A percentile compares a stretch with the other conserved stretches of the same genome.
phyloP scores from a whole-genome alignment of 805 yeast species.

The Grigorovia yakushimaensis region DNA sequence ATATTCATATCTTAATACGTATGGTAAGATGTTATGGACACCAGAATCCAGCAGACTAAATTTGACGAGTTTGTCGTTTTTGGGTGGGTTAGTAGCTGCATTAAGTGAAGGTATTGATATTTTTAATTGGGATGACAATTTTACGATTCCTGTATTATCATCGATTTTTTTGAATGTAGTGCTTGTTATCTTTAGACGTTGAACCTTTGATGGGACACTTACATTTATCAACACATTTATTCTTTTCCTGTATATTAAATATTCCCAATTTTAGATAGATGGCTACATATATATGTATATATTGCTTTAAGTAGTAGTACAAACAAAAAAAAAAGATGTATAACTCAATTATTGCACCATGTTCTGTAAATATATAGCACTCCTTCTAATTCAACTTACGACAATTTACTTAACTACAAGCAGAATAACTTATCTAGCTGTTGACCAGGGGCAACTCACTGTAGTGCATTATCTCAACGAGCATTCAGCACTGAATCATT shows the following conservation, averaged over 20 bases:
- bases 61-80: slow-evolving; percentile 42
- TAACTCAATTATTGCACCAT: too few relatives aligned
- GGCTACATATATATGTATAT: background rate
- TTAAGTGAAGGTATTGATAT: slow-evolving; percentile 77
- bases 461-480: too few relatives aligned
- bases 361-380: too few relatives aligned
- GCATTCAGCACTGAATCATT: too few relatives aligned
- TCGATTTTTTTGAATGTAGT: slow-evolving; percentile 51
- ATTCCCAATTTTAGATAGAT: background rate
- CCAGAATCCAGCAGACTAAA: slow-evolving; percentile 48
- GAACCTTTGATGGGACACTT: background rate
- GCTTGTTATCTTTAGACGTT: slow-evolving; percentile 27
- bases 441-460: too few relatives aligned
- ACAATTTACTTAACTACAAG: too few relatives aligned
- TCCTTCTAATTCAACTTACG: too few relatives aligned
- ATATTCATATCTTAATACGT: slow-evolving; percentile 43
- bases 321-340: too few relatives aligned
- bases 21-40: slow-evolving; percentile 58
- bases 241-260: background rate
- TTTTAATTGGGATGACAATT: slow-evolving; percentile 77
- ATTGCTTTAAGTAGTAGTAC: background rate
- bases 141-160: slow-evolving; percentile 86
- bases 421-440: too few relatives aligned
- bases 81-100: slow-evolving; percentile 77
- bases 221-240: background rate